Evolutionary conservation across 176 grass and related monocot species (phyloP).

Genomic region (Paspalum notatum): DNA sequence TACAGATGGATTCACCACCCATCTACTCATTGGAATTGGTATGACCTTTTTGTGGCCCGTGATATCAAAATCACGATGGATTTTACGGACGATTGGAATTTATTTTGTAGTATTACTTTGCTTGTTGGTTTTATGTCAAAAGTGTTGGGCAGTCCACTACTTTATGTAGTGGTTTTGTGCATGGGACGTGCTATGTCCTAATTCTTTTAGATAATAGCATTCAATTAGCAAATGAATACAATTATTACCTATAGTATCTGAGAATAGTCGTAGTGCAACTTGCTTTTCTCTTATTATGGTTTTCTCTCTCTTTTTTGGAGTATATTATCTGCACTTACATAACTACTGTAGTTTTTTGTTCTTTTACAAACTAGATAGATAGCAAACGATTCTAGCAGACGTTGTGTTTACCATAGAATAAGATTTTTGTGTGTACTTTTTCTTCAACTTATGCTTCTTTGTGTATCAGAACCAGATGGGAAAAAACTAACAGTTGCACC

Average conservation of each 20-base stretch:
- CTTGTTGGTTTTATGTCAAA: slow-evolving; percentile 5
- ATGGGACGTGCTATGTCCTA: not conserved
- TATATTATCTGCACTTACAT: no score
- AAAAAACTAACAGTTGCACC: no score
- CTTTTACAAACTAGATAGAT: no score
- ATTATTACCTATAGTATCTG: not conserved
- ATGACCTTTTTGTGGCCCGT: not conserved
- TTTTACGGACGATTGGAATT: not conserved
- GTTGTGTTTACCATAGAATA: no score
- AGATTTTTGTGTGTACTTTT: no score
- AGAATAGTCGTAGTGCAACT: not conserved
- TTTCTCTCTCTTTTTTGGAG: no score
- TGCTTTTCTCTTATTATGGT: no score
- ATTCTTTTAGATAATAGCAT: not conserved
- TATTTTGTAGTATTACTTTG: not conserved
- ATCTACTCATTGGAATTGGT: slow-evolving; percentile 3
- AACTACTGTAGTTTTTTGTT: no score
- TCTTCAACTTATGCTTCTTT: no score
- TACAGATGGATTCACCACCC: not conserved
- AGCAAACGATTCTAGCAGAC: no score
- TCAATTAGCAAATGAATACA: no score
- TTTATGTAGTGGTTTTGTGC: slow-evolving; percentile 15
- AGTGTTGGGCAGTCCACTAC: not conserved
- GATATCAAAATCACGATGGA: not conserved
- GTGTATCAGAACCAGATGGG: no score